Conservation (phyloP, 179 eudicot genomes). For the Corrigiola litoralis region DNA sequence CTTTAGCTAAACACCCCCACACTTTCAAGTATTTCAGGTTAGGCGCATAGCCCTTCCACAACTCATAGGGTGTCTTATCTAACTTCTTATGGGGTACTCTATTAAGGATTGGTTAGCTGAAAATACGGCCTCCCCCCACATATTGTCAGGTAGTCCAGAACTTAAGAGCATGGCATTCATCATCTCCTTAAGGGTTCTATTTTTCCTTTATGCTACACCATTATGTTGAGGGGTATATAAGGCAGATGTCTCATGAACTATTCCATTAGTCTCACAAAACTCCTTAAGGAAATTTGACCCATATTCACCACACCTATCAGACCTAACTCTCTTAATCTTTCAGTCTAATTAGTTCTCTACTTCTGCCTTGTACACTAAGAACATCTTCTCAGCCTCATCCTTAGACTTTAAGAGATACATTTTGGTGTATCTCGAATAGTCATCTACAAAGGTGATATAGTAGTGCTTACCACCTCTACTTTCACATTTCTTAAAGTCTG, state of each 20-base stretch:
- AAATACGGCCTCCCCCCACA: conserved; percentile 1
- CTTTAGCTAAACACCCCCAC: too few species aligned
- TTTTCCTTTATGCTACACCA: conserved; percentile 4
- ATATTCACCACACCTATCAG: background rate
- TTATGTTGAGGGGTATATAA: conserved; percentile 4
- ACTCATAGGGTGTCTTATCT: background rate
- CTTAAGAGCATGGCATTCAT: background rate
- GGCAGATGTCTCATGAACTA: background rate
- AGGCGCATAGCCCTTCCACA: background rate
- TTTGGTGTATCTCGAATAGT: too few species aligned
- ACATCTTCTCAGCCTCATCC: background rate
- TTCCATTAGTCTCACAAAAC: background rate
- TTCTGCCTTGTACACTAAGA: background rate
- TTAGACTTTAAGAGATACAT: background rate
- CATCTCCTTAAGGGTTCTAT: background rate
- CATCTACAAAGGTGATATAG: too few species aligned
- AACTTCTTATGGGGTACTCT: background rate
- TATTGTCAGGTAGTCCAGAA: background rate
- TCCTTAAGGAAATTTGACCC: background rate
- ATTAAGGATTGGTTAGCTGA: background rate
- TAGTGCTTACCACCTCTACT: too few species aligned
- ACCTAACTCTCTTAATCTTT: background rate
- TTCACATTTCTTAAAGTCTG: background rate
- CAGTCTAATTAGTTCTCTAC: background rate
- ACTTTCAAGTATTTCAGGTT: background rate